Percentiles rank a stretch among this genome's conserved stretches.
These are phyloP conservation scores for Sabuloglossum arenarium DNA, from an alignment of 495 filamentous ascomycete species.

Conservation along the genomic window DNA sequence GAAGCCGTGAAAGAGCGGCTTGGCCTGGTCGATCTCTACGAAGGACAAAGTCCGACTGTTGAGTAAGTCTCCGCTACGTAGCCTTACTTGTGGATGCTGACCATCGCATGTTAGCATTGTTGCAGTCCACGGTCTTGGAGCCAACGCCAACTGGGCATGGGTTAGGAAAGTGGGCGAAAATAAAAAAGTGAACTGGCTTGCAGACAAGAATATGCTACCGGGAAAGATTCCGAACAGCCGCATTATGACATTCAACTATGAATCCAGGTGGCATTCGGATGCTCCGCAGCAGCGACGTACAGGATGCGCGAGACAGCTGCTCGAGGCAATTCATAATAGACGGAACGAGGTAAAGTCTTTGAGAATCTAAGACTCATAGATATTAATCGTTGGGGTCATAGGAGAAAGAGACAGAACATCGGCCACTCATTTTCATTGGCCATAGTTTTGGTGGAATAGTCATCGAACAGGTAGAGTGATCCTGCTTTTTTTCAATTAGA, in stretches of 20 bases:
- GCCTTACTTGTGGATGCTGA: neutral
- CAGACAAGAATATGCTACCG: neutral
- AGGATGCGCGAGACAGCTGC: neutral
- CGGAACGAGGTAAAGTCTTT: no score
- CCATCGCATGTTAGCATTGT: neutral
- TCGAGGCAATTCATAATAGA: no score
- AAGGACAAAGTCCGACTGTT: neutral
- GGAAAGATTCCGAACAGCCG: neutral
- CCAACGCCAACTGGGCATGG: slow-evolving; percentile 5
- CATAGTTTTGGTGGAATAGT: slow-evolving; percentile 6
- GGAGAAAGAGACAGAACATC: neutral
- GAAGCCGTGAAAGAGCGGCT: no score
- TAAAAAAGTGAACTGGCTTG: neutral
- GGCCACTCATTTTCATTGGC: slow-evolving; percentile 4
- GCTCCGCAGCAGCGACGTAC: neutral
- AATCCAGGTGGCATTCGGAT: neutral
- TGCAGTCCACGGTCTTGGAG: slow-evolving; percentile 6
- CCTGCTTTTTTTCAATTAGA: neutral
- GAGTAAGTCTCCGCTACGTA: neutral
- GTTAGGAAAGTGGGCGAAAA: neutral
- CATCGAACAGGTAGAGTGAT: slow-evolving; percentile 3
- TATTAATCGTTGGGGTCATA: no score
- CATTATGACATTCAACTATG: slow-evolving; percentile 3
- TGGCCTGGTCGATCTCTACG: neutral
- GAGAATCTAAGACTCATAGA: no score